These are phyloP conservation scores for Penicillium maclennaniae DNA, from an alignment of 495 filamentous ascomycete genomes.

Conservation along the genomic window DNA sequence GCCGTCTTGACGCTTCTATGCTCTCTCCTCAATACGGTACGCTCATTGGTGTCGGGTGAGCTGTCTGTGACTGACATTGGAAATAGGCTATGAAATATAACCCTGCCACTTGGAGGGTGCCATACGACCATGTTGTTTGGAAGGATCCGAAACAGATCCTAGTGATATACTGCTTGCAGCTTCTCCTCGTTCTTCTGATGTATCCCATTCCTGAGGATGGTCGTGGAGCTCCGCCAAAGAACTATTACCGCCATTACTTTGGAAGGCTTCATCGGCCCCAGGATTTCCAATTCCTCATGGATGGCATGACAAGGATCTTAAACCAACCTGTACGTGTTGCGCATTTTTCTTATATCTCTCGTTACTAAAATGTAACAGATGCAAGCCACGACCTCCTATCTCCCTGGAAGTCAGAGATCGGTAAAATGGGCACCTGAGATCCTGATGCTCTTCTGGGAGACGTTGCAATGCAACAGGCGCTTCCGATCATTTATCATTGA, in stretches of 20 bases:
- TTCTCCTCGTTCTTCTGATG: constrained; percentile 80
- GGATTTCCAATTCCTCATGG: constrained; percentile 96
- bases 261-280: constrained; percentile 88
- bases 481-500: constrained; percentile 97
- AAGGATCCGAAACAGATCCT: constrained; percentile 90
- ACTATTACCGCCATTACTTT: constrained; percentile 88
- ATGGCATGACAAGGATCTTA: constrained; percentile 90
- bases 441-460: constrained; percentile 97
- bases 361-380: constrained; percentile 47
- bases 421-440: constrained; percentile 93
- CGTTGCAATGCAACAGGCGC: constrained; percentile 94
- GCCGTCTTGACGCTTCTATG: constrained; percentile 83
- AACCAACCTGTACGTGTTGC: constrained; percentile 69
- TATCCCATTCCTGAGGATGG: constrained; percentile 86
- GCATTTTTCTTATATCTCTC: not conserved
- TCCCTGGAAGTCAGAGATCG: constrained; percentile 79
- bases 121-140: constrained; percentile 90
- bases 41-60: not conserved
- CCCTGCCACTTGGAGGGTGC: constrained; percentile 88
- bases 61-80: constrained; percentile 2
- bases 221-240: constrained; percentile 63
- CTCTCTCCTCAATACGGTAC: constrained; percentile 93
- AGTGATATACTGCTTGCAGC: constrained; percentile 86
- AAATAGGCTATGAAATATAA: constrained; percentile 90
- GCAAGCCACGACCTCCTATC: constrained; percentile 79